Evolutionary conservation across 1,284 basidiomycete species (phyloP).

Genomic region (Bondarzewia mesenterica): DNA sequence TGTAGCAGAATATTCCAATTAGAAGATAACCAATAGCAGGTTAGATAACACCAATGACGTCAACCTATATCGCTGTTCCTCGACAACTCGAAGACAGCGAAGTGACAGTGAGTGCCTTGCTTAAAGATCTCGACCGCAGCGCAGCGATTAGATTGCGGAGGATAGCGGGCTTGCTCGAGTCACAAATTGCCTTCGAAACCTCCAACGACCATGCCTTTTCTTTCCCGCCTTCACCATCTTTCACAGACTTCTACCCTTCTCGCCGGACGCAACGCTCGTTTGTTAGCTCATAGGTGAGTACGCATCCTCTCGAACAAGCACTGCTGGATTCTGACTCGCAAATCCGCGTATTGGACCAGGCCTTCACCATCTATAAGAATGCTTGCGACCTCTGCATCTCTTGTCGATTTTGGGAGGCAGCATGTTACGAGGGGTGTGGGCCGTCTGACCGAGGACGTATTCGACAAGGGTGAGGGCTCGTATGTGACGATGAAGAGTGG

Average conservation of each 20-base stretch:
- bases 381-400: constrained; percentile 4
- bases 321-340: not conserved
- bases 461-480: constrained; percentile 72
- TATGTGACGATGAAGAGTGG: constrained; percentile 71
- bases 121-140: too few species aligned
- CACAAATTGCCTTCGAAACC: not conserved
- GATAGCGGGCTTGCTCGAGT: too few species aligned
- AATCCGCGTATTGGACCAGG: too few species aligned
- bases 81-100: too few species aligned
- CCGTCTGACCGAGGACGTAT: constrained; percentile 63
- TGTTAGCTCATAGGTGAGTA: not conserved
- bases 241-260: not conserved
- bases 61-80: too few species aligned
- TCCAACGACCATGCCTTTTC: not conserved
- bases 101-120: too few species aligned
- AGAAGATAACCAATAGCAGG: too few species aligned
- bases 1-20: too few species aligned
- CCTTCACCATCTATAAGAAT: not conserved
- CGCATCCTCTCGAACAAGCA: not conserved
- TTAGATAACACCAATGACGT: too few species aligned
- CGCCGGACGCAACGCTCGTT: not conserved
- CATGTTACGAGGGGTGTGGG: constrained; percentile 69
- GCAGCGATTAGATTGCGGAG: too few species aligned
- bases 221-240: not conserved
- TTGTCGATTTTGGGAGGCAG: constrained; percentile 41